These are phyloP conservation scores for Primulina eburnea DNA, from an alignment of 257 asterid species.

Conservation along the genomic window DNA sequence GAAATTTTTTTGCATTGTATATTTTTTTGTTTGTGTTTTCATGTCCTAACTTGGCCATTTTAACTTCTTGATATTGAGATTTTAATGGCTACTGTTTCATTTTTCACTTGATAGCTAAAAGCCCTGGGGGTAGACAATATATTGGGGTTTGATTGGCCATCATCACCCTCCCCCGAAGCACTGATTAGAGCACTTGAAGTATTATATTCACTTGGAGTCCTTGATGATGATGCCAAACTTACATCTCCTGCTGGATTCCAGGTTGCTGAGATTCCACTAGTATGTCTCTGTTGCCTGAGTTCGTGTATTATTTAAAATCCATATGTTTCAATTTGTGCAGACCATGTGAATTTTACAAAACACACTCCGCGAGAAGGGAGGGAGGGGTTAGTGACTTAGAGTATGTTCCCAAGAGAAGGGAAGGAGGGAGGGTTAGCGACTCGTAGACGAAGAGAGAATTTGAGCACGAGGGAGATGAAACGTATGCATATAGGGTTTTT, in stretches of 20 bases:
- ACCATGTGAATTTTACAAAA: not conserved
- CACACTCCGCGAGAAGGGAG: not conserved
- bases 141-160: conserved; percentile 94
- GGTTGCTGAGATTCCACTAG: conserved; percentile 94
- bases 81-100: conserved; percentile 11
- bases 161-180: conserved; percentile 95
- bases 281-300: conserved; percentile 30
- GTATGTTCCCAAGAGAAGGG: not conserved
- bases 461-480: too few relatives aligned
- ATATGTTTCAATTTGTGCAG: conserved; percentile 12
- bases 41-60: conserved; percentile 7
- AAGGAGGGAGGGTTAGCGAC: too few relatives aligned
- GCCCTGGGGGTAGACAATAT: conserved; percentile 93
- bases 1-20: not conserved
- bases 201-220: conserved; percentile 82
- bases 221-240: conserved; percentile 89
- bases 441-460: too few relatives aligned
- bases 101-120: conserved; percentile 58
- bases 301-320: conserved; percentile 9
- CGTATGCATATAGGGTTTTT: too few relatives aligned
- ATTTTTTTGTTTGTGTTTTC: not conserved
- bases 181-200: conserved; percentile 96
- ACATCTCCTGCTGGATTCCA: conserved; percentile 93
- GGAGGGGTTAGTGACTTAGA: too few relatives aligned
- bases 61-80: conserved; percentile 12